phyloP scores from a whole-genome alignment of 1,284 basidiomycete species.

The Fomitopsis betulina region DNA sequence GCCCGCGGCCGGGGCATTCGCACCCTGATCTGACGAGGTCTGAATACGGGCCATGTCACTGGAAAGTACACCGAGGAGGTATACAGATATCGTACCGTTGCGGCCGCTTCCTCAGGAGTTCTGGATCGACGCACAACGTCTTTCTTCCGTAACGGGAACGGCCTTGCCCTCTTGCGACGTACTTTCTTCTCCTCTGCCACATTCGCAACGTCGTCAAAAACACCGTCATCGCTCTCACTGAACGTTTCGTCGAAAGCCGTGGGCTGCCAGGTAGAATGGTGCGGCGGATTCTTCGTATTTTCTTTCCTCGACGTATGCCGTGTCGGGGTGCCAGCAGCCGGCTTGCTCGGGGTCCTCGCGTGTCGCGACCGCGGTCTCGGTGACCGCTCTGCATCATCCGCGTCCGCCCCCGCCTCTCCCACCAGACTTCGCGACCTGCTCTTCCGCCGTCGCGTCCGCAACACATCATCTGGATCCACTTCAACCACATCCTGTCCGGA shows the following conservation, averaged over 20 bases:
- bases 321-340: slow-evolving; percentile 1
- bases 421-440: neutral
- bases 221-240: slow-evolving; percentile 14
- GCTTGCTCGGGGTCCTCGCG: neutral
- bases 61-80: neutral
- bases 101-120: neutral
- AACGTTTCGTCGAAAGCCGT: slow-evolving; percentile 11
- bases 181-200: neutral
- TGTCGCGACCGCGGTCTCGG: neutral
- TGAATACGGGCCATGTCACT: neutral
- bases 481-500: slow-evolving; percentile 10
- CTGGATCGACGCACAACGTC: neutral
- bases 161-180: neutral
- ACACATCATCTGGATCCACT: slow-evolving; percentile 7
- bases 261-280: slow-evolving; percentile 3
- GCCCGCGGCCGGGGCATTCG: neutral
- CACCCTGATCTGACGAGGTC: neutral
- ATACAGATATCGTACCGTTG: neutral
- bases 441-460: neutral
- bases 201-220: neutral
- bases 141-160: slow-evolving; percentile 8
- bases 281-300: neutral
- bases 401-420: neutral
- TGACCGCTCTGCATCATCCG: neutral
- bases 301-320: neutral